Evolutionary conservation across 1,139 yeast genomes (phyloP), one percentile per base, ranked within the genome.

Genomic region (Yamadazyma mexicana): DNA sequence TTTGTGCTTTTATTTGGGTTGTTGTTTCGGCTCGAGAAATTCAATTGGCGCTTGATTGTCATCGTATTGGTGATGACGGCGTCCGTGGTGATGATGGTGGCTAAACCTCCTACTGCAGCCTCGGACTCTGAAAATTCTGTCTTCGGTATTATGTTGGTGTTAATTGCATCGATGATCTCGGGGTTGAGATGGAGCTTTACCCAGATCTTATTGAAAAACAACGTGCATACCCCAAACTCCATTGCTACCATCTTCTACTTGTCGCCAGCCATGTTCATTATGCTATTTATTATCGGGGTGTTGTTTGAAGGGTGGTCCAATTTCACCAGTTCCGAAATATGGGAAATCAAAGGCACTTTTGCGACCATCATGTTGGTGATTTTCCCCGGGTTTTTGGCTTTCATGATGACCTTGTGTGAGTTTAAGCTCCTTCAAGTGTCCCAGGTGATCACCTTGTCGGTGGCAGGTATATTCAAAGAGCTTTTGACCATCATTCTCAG

Each of bases 171-270:
- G 4, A 74, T 85, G 58, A 75, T 88, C 64, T 84, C 95, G 17
- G 98, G 98, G 1, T 66, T 92, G 39, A 75, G 98, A 49, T 92
- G 98, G 98, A 91, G 96, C 1, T 77, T 89, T 49, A 89, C 98
- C 3, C 98, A 92, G 58, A 61, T 92, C 22, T 71, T 91, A 14
- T 66, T 92, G 42, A 81, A 80, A 49, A 74, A 71, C 40, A 80
- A 81, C 51, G 70, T 70, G 20, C 69, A 75, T 49, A 81, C 83
- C 17, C 63, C 70, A 28, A 88, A 89, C 54, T 95, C 98, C 3
- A 78, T 92, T 22, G 72, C 83, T 34, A 88, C 98, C 3, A 88
- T 92, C 35, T 75, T 86, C 54, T 87, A 86, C 53, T 64, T 92
- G 17, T 79, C 96, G 0, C 98, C 98, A 1, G 74, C 87, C 17